Percentiles rank a stretch among this genome's conserved stretches.
phyloP scores from a whole-genome alignment of 2,329 filamentous ascomycete species.

The Arachnopeziza araneosa region DNA sequence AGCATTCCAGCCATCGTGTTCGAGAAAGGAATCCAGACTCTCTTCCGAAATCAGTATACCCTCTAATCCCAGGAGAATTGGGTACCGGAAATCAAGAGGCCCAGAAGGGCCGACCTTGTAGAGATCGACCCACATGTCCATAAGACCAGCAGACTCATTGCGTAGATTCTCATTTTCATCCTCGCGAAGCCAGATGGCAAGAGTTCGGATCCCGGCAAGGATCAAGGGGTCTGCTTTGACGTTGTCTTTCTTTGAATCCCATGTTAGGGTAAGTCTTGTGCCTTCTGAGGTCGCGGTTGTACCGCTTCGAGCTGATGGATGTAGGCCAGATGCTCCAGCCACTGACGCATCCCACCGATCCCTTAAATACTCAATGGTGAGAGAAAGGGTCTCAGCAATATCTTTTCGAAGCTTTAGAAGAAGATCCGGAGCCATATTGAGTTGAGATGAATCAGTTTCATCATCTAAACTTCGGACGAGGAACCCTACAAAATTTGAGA shows the following conservation, averaged over 20 bases:
- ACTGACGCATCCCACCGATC: conserved; percentile 65
- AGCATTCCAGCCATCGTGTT: conserved; percentile 48
- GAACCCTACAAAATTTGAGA: conserved; percentile 53
- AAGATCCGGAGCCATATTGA: conserved; percentile 50
- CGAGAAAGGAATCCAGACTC: conserved; percentile 36
- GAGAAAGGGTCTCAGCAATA: conserved; percentile 57
- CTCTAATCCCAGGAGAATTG: conserved; percentile 54
- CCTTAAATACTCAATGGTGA: conserved; percentile 59
- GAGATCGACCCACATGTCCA: conserved; percentile 59
- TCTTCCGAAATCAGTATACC: conserved; percentile 46
- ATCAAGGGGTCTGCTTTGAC: conserved; percentile 51
- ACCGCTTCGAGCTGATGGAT: conserved; percentile 47
- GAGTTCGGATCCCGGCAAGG: conserved; percentile 49
- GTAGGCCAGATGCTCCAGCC: conserved; percentile 56
- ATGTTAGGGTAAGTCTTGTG: conserved; percentile 44
- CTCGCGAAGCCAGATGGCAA: conserved; percentile 64
- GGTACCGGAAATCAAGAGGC: conserved; percentile 48
- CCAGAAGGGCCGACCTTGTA: conserved; percentile 38
- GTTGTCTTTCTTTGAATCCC: conserved; percentile 49
- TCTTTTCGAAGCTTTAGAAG: conserved; percentile 56
- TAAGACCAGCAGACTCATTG: conserved; percentile 44
- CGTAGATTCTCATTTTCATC: conserved; percentile 57
- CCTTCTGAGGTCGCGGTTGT: conserved; percentile 41
- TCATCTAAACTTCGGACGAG: conserved; percentile 51
- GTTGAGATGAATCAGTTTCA: conserved; percentile 26